A percentile compares a stretch with the other conserved stretches of the same genome.
Conservation (phyloP, 169 alveolate species). For the Fabrea salina region DNA sequence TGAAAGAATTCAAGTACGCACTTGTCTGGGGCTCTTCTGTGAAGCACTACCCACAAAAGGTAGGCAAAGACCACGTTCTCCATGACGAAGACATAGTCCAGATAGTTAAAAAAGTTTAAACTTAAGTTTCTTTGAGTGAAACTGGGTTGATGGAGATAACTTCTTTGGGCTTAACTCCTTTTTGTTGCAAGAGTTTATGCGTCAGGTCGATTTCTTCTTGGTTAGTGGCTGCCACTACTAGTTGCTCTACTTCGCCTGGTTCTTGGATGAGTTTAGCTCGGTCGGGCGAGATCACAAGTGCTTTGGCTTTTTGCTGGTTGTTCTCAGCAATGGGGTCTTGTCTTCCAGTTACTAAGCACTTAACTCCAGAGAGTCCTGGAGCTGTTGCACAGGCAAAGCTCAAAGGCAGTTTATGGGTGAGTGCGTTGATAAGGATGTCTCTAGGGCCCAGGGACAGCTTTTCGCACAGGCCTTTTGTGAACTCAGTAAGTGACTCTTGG, state of each 20-base stretch:
- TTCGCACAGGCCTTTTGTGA: neutral
- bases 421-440: neutral
- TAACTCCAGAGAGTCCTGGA: neutral
- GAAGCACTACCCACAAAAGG: slow-evolving; percentile 86
- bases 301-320: slow-evolving; percentile 18
- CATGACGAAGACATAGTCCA: slow-evolving; percentile 88
- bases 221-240: neutral
- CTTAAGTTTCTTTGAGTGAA: neutral
- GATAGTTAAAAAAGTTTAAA: slow-evolving; percentile 70
- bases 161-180: slow-evolving; percentile 23
- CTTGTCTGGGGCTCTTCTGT: slow-evolving; percentile 89
- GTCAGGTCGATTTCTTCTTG: neutral
- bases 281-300: neutral
- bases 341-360: neutral
- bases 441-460: neutral
- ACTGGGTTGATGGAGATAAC: neutral
- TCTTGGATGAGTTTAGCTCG: neutral
- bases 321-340: neutral
- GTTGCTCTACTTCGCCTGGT: neutral
- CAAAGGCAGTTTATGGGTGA: slow-evolving; percentile 9
- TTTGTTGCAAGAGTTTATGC: neutral
- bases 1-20: slow-evolving; percentile 82
- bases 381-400: neutral
- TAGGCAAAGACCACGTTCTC: slow-evolving; percentile 80
- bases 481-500: neutral